A percentile compares a stretch with the other conserved stretches of the same genome.
These are phyloP conservation scores for Dentipellis sp. DNA, from an alignment of 768 basidiomycete species.

Conservation along the genomic window DNA sequence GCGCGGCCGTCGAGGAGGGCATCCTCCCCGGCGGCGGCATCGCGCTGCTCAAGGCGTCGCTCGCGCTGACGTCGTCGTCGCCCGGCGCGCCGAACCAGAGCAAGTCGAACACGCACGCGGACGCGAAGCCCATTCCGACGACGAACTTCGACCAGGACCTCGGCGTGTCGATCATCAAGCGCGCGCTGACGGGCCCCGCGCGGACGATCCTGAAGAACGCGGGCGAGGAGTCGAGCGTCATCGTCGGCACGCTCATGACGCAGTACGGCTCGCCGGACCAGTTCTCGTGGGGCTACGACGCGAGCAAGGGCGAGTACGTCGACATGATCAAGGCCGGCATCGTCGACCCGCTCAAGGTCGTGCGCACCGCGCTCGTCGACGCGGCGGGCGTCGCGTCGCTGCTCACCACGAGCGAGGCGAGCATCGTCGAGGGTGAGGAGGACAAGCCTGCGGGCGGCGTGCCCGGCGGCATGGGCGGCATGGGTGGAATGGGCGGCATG, in stretches of 20 bases:
- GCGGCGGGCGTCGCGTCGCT: slow-evolving; percentile 90
- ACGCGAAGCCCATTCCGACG: slow-evolving; percentile 63
- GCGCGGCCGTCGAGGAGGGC: slow-evolving; percentile 97
- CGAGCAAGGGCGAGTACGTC: slow-evolving; percentile 83
- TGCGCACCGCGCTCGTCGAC: slow-evolving; percentile 86
- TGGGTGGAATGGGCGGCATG: slow-evolving; percentile 47
- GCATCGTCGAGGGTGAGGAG: slow-evolving; percentile 88
- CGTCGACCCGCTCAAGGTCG: slow-evolving; percentile 94
- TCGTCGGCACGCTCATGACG: slow-evolving; percentile 77
- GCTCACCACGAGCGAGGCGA: slow-evolving; percentile 87
- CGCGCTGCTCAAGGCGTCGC: slow-evolving; percentile 80
- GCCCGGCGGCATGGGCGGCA: slow-evolving; percentile 37
- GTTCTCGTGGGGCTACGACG: slow-evolving; percentile 86
- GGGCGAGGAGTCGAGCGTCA: slow-evolving; percentile 88
- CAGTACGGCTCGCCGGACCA: slow-evolving; percentile 66
- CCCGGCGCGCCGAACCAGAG: slow-evolving; percentile 16
- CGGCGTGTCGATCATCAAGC: slow-evolving; percentile 86
- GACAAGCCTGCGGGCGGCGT: slow-evolving; percentile 45
- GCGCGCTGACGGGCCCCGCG: slow-evolving; percentile 74
- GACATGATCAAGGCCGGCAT: slow-evolving; percentile 95
- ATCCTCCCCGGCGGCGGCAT: slow-evolving; percentile 96
- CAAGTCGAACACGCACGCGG: slow-evolving; percentile 33
- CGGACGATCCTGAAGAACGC: slow-evolving; percentile 90
- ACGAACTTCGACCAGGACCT: slow-evolving; percentile 97
- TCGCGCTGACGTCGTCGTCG: slow-evolving; percentile 47